Conservation (phyloP, 306 rosid species). For the Fragaria vesca region DNA sequence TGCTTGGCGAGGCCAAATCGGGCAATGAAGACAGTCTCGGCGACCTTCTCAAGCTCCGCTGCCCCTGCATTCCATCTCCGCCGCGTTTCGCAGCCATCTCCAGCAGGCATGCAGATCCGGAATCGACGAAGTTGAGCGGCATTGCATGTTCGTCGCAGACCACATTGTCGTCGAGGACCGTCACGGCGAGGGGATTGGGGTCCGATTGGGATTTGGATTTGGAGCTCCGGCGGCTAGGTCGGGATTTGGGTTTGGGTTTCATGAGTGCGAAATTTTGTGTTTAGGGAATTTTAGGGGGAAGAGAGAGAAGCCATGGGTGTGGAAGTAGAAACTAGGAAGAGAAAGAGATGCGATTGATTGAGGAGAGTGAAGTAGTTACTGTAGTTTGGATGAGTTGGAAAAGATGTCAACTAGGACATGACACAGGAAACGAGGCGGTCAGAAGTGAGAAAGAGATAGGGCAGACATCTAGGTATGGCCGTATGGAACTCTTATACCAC, state of each 20-base stretch:
- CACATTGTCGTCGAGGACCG: conserved; percentile 4
- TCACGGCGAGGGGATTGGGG: background rate
- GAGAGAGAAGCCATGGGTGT: too few relatives aligned
- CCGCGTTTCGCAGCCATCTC: background rate
- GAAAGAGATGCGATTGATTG: too few relatives aligned
- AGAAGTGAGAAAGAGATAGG: too few relatives aligned
- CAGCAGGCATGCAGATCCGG: background rate
- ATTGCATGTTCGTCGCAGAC: background rate
- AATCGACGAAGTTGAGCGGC: conserved; percentile 11
- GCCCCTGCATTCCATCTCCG: background rate
- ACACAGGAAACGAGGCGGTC: too few relatives aligned
- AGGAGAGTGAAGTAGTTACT: too few relatives aligned
- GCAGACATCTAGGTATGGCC: too few relatives aligned
- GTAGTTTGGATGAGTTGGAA: too few relatives aligned
- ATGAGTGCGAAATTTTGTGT: background rate
- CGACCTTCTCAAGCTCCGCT: conserved; percentile 31
- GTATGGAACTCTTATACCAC: too few relatives aligned
- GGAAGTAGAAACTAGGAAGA: too few relatives aligned
- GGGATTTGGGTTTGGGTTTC: background rate
- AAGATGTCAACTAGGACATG: too few relatives aligned
- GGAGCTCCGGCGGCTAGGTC: background rate
- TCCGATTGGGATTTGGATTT: background rate
- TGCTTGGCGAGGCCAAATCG: background rate
- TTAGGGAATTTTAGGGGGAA: background rate
- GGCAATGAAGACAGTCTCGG: conserved; percentile 18